These are phyloP conservation scores for Xylariales sp. DNA, from an alignment of 2,329 filamentous ascomycete genomes.

Conservation along the genomic window DNA sequence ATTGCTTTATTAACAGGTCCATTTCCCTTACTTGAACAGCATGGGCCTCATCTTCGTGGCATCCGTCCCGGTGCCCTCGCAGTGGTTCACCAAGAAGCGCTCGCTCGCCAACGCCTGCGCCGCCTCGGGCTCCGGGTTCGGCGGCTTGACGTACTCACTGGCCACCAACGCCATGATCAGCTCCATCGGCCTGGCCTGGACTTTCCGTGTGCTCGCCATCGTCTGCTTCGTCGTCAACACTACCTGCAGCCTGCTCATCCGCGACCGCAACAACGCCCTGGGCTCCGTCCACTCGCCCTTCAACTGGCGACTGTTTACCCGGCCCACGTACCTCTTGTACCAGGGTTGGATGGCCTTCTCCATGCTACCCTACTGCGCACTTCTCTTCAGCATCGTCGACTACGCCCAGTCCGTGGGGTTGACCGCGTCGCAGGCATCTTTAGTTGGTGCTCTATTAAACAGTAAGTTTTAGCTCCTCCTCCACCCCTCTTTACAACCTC, in stretches of 20 bases:
- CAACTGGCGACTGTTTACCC: slow-evolving; percentile 57
- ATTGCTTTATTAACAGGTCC: not conserved
- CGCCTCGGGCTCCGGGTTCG: slow-evolving; percentile 67
- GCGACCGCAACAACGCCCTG: slow-evolving; percentile 68
- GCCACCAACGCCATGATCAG: slow-evolving; percentile 65
- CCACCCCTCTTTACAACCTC: no score
- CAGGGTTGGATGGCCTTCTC: slow-evolving; percentile 66
- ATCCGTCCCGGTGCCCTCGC: slow-evolving; percentile 62
- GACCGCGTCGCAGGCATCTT: slow-evolving; percentile 59
- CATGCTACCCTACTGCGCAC: slow-evolving; percentile 69
- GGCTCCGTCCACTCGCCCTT: slow-evolving; percentile 65
- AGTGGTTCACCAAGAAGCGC: slow-evolving; percentile 68
- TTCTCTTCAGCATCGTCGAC: slow-evolving; percentile 73
- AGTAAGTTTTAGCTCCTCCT: slow-evolving; percentile 44
- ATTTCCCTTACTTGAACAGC: not conserved
- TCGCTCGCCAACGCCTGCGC: slow-evolving; percentile 67
- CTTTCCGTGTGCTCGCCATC: slow-evolving; percentile 37
- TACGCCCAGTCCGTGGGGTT: slow-evolving; percentile 68
- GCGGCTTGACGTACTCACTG: slow-evolving; percentile 67
- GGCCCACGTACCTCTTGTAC: slow-evolving; percentile 59
- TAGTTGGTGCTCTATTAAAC: slow-evolving; percentile 72
- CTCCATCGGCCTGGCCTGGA: slow-evolving; percentile 60
- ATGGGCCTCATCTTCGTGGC: slow-evolving; percentile 75
- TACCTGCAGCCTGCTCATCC: slow-evolving; percentile 57
- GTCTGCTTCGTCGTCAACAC: slow-evolving; percentile 46